A percentile compares a stretch with the other conserved stretches of the same genome.
Evolutionary conservation across 202 grass and related monocot species (phyloP).

Genomic region (Eragrostis tef): DNA sequence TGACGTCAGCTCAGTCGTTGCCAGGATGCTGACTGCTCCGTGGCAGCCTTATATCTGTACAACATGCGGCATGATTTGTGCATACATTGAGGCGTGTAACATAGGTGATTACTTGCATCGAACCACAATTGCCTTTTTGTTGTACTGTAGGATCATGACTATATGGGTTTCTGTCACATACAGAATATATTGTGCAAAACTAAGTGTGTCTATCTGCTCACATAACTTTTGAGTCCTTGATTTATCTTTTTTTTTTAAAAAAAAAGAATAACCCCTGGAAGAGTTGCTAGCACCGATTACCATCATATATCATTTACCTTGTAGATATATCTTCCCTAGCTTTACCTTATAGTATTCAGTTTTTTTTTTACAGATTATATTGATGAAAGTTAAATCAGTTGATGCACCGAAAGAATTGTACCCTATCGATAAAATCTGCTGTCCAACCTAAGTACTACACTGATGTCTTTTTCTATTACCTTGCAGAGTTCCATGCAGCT

Average conservation of each 20-base stretch:
- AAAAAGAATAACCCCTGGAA: neutral
- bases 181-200: neutral
- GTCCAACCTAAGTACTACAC: neutral
- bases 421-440: neutral
- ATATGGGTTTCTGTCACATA: neutral
- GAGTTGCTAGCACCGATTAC: neutral
- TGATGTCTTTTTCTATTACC: conserved; percentile 9
- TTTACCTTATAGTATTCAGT: neutral
- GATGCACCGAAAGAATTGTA: conserved; percentile 8
- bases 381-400: neutral
- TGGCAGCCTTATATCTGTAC: neutral
- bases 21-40: conserved; percentile 55
- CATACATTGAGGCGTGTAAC: conserved; percentile 48
- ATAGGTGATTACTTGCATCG: conserved; percentile 22
- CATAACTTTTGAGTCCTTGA: neutral
- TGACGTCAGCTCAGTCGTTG: conserved; percentile 67
- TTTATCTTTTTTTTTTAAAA: too few relatives aligned
- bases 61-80: conserved; percentile 21
- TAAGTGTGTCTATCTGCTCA: neutral
- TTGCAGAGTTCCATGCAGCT: conserved; percentile 87
- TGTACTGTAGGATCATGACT: neutral
- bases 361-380: neutral
- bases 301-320: neutral
- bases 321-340: neutral
- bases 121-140: neutral